Base-by-base conservation (phyloP, 2,329 filamentous ascomycete species). In the Rhinocladiella mackenziei region DNA sequence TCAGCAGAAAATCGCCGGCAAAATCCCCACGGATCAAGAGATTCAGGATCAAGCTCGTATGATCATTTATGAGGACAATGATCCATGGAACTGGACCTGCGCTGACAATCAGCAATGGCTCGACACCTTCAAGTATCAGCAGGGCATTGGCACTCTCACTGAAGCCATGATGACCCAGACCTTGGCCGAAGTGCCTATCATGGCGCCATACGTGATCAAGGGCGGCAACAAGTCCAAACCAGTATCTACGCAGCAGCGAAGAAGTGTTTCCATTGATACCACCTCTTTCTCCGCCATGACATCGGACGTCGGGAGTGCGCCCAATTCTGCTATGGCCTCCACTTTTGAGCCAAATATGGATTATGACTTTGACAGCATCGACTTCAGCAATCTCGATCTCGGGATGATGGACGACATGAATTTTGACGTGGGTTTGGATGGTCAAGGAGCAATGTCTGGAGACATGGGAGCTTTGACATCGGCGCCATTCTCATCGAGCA, bases 81-180 rank as follows among this genome's bases (percentile, higher is more conserved):
- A 63, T 45, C 57, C 60, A 2, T 62, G 61, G 61, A 59, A 62
- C 40, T 60, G 70, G 56, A 72, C 69, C 3, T 67, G 67, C 43
- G 69, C 69, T 5, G 69, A 72, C 50, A 71, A 71, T 37, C 58
- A 64, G n/a, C 56, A 65, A 7, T 72, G 69, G 69, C 58, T 72
- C 8, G 63, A 63, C 43, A 56, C 69, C 18, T 54, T 72, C 39
- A 72, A 72, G 53, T 65, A 64, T 7, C 65, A 70, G 46, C 58
- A 62, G 28, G 69, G 68, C 3, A 53, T 72, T 13, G 58, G 62
- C 15, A 23, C 18, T 3, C n/a, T 42, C 13, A 48, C 52, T 5
- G 48, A 51, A 5, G 39, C 44, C 25, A 46, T 47, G 47, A 28
- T 35, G 3, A 34, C 45, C n/a, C 30, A 43, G 14, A 26, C 18